Percentiles rank a stretch among this genome's conserved stretches.
Evolutionary conservation across 1,139 yeast genomes (phyloP).

Genomic region (Arxiozyma slooffiae): DNA sequence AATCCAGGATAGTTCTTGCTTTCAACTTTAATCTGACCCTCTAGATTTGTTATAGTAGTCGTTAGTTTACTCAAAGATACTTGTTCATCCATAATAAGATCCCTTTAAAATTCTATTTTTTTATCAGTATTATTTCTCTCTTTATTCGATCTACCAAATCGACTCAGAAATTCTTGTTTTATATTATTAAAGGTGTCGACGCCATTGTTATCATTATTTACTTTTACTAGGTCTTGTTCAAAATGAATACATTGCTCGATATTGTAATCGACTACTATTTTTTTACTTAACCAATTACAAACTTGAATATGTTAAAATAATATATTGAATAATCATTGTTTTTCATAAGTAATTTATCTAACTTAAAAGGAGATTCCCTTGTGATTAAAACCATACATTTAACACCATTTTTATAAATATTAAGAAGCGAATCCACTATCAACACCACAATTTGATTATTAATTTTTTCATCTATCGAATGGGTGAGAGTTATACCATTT

Average conservation of each 20-base stretch:
- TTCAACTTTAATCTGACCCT: not conserved
- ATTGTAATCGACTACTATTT: not conserved
- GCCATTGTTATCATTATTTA: not conserved
- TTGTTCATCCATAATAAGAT: not conserved
- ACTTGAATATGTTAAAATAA: constrained; percentile 4
- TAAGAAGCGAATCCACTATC: constrained; percentile 21
- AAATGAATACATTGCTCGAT: not conserved
- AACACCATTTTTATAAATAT: constrained; percentile 4
- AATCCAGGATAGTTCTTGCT: not conserved
- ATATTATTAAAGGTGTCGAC: not conserved
- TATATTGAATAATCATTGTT: constrained; percentile 8
- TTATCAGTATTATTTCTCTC: not conserved
- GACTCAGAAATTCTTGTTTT: not conserved
- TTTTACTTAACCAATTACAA: not conserved
- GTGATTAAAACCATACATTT: constrained; percentile 10
- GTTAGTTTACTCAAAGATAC: not conserved
- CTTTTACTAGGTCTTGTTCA: not conserved
- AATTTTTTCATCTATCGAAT: constrained; percentile 9
- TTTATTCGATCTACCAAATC: no score
- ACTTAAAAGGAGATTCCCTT: constrained; percentile 14
- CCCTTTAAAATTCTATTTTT: no score
- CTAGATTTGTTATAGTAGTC: no score
- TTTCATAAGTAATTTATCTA: constrained; percentile 9
- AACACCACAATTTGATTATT: constrained; percentile 11
- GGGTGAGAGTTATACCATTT: constrained; percentile 32